phyloP scores from a whole-genome alignment of 2,329 filamentous ascomycete species.

The Cercospora sojina region DNA sequence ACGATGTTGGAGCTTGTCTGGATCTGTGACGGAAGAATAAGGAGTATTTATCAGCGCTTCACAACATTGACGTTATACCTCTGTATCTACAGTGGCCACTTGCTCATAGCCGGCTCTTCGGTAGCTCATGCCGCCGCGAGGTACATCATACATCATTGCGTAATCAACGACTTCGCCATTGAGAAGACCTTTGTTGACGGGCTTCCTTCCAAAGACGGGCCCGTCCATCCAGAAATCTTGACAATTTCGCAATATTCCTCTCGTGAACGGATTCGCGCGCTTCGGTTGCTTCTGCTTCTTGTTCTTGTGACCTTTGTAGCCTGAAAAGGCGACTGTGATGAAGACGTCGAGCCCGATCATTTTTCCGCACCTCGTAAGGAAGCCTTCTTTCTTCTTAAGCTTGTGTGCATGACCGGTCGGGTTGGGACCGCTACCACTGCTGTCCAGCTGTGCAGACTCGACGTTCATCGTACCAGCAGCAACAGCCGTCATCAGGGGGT shows the following conservation, averaged over 20 bases:
- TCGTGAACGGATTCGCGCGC: conserved; percentile 77
- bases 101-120: conserved; percentile 59
- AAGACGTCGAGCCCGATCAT: conserved; percentile 91
- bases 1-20: not conserved
- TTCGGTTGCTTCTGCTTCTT: conserved; percentile 32
- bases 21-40: not conserved
- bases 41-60: not conserved
- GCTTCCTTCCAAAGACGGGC: conserved; percentile 72
- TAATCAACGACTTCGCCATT: conserved; percentile 83
- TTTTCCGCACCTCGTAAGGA: conserved; percentile 75
- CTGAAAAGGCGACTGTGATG: conserved; percentile 81
- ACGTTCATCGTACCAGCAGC: conserved; percentile 65
- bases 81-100: conserved; percentile 56
- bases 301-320: conserved; percentile 58
- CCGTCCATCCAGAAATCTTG: conserved; percentile 96
- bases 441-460: conserved; percentile 69
- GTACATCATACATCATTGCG: conserved; percentile 83
- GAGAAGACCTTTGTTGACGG: conserved; percentile 71
- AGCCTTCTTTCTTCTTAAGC: conserved; percentile 61
- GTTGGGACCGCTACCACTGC: conserved; percentile 64
- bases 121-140: conserved; percentile 64
- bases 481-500: conserved; percentile 70
- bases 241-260: conserved; percentile 83
- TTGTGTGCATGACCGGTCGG: conserved; percentile 44
- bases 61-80: conserved; percentile 20